These are phyloP conservation scores for Gastrolobium bilobum DNA, from an alignment of 306 rosid genomes.

Conservation along the genomic window DNA sequence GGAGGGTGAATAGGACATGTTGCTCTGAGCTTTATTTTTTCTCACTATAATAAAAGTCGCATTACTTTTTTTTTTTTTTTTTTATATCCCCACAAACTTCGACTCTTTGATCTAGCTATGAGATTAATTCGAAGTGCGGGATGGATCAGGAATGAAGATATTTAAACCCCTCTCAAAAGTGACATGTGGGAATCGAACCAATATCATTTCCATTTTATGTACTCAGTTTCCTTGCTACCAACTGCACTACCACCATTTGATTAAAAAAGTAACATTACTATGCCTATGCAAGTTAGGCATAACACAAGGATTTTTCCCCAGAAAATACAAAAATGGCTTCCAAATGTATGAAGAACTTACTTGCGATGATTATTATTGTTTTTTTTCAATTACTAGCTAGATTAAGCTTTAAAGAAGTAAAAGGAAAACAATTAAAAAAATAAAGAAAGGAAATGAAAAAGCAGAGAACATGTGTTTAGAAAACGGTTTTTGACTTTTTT, in stretches of 20 bases:
- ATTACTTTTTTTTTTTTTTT: not conserved
- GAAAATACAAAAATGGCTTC: not conserved
- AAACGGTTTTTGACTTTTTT: conserved; percentile 8
- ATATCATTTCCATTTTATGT: too few relatives aligned
- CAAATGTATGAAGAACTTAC: conserved; percentile 4
- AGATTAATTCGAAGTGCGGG: too few relatives aligned
- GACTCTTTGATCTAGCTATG: too few relatives aligned
- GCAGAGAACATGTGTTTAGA: not conserved
- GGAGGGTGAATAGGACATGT: conserved; percentile 53
- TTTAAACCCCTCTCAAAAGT: too few relatives aligned
- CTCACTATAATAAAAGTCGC: conserved; percentile 30
- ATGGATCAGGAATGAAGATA: too few relatives aligned
- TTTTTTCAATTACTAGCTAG: too few relatives aligned
- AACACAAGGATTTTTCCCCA: not conserved
- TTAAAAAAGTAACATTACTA: conserved; percentile 32
- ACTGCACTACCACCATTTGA: too few relatives aligned
- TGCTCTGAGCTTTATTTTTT: not conserved
- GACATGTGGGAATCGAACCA: too few relatives aligned
- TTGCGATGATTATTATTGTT: not conserved
- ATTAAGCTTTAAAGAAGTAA: not conserved
- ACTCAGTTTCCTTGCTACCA: too few relatives aligned
- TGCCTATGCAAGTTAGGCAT: conserved; percentile 50
- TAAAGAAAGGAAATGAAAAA: not conserved
- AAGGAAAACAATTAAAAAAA: not conserved
- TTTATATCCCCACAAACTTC: too few relatives aligned